Conservation (phyloP, 768 basidiomycete species). For the Boletellus emodensis region DNA sequence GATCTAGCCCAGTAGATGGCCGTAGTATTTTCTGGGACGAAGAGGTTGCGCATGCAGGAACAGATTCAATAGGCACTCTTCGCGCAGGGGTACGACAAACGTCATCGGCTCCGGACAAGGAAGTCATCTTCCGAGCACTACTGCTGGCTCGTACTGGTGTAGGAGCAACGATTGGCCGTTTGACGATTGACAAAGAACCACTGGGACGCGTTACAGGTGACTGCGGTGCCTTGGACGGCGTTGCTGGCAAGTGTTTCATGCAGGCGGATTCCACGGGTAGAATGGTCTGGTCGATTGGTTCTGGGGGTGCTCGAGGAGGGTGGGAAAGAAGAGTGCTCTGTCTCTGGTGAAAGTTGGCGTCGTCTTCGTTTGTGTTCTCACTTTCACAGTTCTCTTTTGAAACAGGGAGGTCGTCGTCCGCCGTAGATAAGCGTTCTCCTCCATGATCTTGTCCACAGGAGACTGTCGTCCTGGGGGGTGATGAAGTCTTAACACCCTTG, state of each 20-base stretch:
- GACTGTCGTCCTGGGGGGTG: not conserved
- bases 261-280: slow-evolving; percentile 4
- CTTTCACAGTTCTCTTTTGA: slow-evolving; percentile 13
- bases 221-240: slow-evolving; percentile 16
- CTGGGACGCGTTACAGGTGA: slow-evolving; percentile 11
- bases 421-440: not conserved
- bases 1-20: slow-evolving; percentile 26
- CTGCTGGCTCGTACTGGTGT: slow-evolving; percentile 24
- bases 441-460: not conserved
- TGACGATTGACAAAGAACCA: slow-evolving; percentile 17
- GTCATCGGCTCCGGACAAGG: slow-evolving; percentile 36
- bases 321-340: slow-evolving; percentile 59
- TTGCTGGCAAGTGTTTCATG: slow-evolving; percentile 20
- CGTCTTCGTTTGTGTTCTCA: slow-evolving; percentile 20
- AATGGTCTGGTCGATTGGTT: slow-evolving; percentile 17
- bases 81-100: slow-evolving; percentile 57
- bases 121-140: slow-evolving; percentile 9
- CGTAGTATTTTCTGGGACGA: slow-evolving; percentile 46
- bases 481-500: slow-evolving; percentile 20
- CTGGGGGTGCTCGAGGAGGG: slow-evolving; percentile 43
- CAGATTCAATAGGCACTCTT: slow-evolving; percentile 55
- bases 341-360: slow-evolving; percentile 34
- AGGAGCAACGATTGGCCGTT: slow-evolving; percentile 28
- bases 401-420: not conserved
- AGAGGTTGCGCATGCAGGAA: slow-evolving; percentile 45